A percentile compares a stretch with the other conserved stretches of the same genome.
These are phyloP conservation scores for Globisporangium apiculatum DNA, from an alignment of 352 stramenopile genomes.

Conservation along the genomic window DNA sequence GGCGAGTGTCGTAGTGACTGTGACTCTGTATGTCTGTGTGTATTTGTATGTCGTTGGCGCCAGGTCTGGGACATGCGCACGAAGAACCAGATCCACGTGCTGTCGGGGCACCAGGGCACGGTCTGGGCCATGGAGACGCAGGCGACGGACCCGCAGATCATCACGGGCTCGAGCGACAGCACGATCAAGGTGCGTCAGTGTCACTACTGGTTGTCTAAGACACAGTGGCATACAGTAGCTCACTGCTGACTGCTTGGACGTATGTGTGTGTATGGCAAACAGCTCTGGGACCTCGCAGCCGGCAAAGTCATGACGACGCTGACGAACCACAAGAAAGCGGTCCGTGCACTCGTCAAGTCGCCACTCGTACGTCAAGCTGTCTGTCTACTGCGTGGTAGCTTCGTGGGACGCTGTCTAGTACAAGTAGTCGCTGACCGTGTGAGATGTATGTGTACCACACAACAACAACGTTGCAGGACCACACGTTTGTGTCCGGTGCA, in stretches of 20 bases:
- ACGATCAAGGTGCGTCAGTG: conserved; percentile 83
- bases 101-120: conserved; percentile 96
- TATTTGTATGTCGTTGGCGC: not conserved
- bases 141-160: conserved; percentile 93
- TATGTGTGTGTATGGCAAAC: not conserved
- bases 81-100: conserved; percentile 96
- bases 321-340: conserved; percentile 99
- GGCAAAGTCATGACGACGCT: conserved; percentile 98
- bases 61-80: conserved; percentile 99
- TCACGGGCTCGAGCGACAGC: conserved; percentile 90
- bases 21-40: not conserved
- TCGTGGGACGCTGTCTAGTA: too few relatives aligned
- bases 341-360: conserved; percentile 90
- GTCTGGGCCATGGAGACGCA: conserved; percentile 95
- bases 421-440: too few relatives aligned
- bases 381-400: too few relatives aligned
- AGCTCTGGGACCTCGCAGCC: conserved; percentile 97
- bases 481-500: conserved; percentile 95
- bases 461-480: conserved; percentile 54
- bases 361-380: conserved; percentile 40
- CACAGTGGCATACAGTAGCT: too few relatives aligned
- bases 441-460: too few relatives aligned
- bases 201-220: not conserved
- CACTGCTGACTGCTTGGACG: not conserved
- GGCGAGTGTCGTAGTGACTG: too few relatives aligned